phyloP scores from a whole-genome alignment of 2,329 filamentous ascomycete species.

The Nemania sp. region DNA sequence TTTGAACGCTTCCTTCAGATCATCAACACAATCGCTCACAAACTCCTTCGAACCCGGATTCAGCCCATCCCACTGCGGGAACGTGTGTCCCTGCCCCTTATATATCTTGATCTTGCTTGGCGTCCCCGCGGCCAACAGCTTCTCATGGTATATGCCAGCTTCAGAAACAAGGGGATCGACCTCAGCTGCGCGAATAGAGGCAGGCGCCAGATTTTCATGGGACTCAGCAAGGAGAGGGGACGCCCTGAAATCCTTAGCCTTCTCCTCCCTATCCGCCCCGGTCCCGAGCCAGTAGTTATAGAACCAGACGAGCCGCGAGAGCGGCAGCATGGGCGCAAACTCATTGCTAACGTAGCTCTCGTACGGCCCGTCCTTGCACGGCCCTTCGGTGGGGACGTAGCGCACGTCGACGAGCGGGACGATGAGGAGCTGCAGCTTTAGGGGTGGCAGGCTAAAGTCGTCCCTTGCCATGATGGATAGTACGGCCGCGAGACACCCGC shows the following conservation, averaged over 20 bases:
- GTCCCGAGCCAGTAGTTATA: constrained; percentile 54
- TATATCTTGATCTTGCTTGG: constrained; percentile 52
- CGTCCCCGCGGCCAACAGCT: constrained; percentile 49
- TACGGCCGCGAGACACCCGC: constrained; percentile 48
- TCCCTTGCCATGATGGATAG: constrained; percentile 45
- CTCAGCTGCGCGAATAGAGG: constrained; percentile 51
- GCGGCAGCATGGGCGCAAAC: constrained; percentile 52
- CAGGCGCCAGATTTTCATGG: constrained; percentile 51
- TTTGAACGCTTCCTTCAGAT: constrained; percentile 46
- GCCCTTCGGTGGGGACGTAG: constrained; percentile 50
- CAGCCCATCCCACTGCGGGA: constrained; percentile 52
- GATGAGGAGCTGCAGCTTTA: constrained; percentile 52
- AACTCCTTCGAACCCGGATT: constrained; percentile 52
- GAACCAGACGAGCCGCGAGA: constrained; percentile 53
- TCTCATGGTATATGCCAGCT: constrained; percentile 51
- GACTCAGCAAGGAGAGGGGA: constrained; percentile 53
- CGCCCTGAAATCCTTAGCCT: constrained; percentile 49
- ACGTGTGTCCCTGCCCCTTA: constrained; percentile 53
- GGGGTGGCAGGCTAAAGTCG: constrained; percentile 45
- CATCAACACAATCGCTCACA: constrained; percentile 50
- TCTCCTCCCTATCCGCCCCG: constrained; percentile 46
- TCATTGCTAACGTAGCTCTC: constrained; percentile 51
- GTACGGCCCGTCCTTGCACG: constrained; percentile 48
- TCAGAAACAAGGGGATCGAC: constrained; percentile 53
- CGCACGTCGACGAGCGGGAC: constrained; percentile 53